These are phyloP conservation scores for Halophytophthora polymorphica DNA, from an alignment of 352 stramenopile genomes.

Conservation along the genomic window DNA sequence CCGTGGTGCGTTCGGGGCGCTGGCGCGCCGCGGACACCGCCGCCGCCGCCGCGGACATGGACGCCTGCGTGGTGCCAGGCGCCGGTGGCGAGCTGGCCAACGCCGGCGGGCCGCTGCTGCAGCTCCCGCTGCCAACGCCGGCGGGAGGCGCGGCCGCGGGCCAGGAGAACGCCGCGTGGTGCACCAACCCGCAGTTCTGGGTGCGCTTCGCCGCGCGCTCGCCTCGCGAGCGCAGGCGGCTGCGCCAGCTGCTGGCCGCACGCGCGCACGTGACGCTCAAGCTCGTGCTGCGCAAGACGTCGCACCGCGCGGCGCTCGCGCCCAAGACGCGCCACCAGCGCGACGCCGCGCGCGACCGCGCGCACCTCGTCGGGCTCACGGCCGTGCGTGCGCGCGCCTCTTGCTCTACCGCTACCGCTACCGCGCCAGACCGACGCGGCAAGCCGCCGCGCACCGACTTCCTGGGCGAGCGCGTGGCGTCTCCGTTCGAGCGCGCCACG, in stretches of 20 bases:
- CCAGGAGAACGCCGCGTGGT: conserved; percentile 64
- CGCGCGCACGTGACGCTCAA: conserved; percentile 66
- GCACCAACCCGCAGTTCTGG: conserved; percentile 90
- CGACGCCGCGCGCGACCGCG: conserved; percentile 57
- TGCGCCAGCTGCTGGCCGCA: conserved; percentile 23
- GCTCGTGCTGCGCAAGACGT: conserved; percentile 67
- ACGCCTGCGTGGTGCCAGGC: conserved; percentile 33
- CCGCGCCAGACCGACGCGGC: conserved; percentile 35
- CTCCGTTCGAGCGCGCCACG: conserved; percentile 34
- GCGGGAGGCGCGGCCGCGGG: conserved; percentile 32
- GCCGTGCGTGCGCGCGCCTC: conserved; percentile 30
- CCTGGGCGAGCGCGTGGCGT: conserved; percentile 57
- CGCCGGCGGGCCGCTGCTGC: conserved; percentile 69
- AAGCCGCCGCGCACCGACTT: conserved; percentile 71
- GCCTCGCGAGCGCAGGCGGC: conserved; percentile 11
- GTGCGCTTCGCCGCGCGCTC: conserved; percentile 43
- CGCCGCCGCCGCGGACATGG: conserved; percentile 24
- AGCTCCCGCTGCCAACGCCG: conserved; percentile 30
- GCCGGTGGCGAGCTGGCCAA: conserved; percentile 50
- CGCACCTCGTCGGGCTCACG: conserved; percentile 60
- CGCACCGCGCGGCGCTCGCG: conserved; percentile 35
- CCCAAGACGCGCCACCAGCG: conserved; percentile 47
- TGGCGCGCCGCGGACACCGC: conserved; percentile 50
- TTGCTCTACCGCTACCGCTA: conserved; percentile 16
- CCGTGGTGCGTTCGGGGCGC: conserved; percentile 58